Conservation (phyloP, 2,329 filamentous ascomycete genomes). For the Exophiala phaeomuriformis region DNA sequence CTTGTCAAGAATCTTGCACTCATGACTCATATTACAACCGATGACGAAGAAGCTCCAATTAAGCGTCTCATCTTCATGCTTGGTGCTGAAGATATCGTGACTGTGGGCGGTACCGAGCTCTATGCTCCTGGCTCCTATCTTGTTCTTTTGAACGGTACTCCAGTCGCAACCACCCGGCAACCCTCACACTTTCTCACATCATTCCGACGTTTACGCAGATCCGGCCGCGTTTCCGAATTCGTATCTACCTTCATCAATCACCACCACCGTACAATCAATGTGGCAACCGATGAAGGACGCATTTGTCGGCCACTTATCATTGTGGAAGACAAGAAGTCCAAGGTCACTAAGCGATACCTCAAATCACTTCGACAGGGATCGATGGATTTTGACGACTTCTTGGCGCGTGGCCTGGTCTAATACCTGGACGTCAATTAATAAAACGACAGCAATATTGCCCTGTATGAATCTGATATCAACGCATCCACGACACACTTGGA, state of each 20-base stretch:
- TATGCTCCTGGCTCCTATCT: conserved; percentile 78
- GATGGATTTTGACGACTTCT: conserved; percentile 87
- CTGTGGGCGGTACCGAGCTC: conserved; percentile 76
- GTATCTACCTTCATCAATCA: conserved; percentile 95
- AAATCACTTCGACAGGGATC: conserved; percentile 73
- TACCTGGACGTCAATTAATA: conserved; percentile 97
- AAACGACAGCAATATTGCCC: conserved; percentile 87
- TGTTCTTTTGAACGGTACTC: conserved; percentile 92
- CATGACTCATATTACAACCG: conserved; percentile 98
- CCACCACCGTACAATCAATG: conserved; percentile 83
- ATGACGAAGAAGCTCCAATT: conserved; percentile 87
- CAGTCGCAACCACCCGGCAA: conserved; percentile 75
- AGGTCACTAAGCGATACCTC: conserved; percentile 70
- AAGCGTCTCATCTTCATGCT: conserved; percentile 78
- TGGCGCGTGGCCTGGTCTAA: conserved; percentile 83
- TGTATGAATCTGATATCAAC: conserved; percentile 79
- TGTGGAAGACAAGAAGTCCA: conserved; percentile 78
- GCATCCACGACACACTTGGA: conserved; percentile 85
- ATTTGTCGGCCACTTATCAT: conserved; percentile 95
- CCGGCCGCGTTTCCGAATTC: conserved; percentile 89
- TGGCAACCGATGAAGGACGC: conserved; percentile 92
- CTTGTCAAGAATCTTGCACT: conserved; percentile 95
- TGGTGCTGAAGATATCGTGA: conserved; percentile 73
- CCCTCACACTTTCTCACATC: conserved; percentile 79
- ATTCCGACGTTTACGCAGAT: conserved; percentile 80